phyloP scores from a whole-genome alignment of 176 grass and related monocot genomes.

The Aegilops umbellulata region DNA sequence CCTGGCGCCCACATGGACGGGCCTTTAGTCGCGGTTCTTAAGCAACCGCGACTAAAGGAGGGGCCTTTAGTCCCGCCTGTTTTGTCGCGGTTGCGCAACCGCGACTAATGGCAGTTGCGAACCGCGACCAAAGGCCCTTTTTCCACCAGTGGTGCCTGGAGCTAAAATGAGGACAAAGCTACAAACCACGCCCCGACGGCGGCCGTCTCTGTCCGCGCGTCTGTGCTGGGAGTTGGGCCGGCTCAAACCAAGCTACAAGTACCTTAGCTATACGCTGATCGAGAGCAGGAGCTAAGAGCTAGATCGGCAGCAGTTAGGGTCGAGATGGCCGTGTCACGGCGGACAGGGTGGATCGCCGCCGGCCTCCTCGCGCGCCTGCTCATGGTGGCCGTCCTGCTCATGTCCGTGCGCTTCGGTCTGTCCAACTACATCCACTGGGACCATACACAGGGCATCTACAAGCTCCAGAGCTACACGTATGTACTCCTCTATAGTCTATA shows the following conservation, averaged over 20 bases:
- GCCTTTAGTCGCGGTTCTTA: too few relatives aligned
- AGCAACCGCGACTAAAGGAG: too few relatives aligned
- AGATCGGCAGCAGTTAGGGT: neutral
- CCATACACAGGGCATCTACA: neutral
- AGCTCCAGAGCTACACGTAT: conserved; percentile 27
- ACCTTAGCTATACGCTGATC: too few relatives aligned
- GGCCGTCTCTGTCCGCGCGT: neutral
- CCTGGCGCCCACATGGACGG: too few relatives aligned
- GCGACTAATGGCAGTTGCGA: too few relatives aligned
- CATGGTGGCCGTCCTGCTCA: neutral
- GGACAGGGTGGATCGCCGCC: neutral
- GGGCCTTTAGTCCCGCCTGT: too few relatives aligned
- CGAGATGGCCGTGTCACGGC: neutral
- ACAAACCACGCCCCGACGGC: neutral
- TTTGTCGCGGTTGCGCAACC: too few relatives aligned
- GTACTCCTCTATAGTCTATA: neutral
- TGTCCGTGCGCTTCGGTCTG: neutral
- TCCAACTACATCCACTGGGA: neutral
- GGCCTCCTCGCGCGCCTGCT: conserved; percentile 13
- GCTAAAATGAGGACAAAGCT: neutral
- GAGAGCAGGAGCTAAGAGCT: neutral
- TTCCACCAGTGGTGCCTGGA: too few relatives aligned
- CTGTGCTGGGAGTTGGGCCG: neutral
- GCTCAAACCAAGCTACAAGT: neutral
- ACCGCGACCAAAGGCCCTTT: too few relatives aligned